Evolutionary conservation across 1,139 yeast genomes (phyloP).

Genomic region (Blastobotrys petasosporus): DNA sequence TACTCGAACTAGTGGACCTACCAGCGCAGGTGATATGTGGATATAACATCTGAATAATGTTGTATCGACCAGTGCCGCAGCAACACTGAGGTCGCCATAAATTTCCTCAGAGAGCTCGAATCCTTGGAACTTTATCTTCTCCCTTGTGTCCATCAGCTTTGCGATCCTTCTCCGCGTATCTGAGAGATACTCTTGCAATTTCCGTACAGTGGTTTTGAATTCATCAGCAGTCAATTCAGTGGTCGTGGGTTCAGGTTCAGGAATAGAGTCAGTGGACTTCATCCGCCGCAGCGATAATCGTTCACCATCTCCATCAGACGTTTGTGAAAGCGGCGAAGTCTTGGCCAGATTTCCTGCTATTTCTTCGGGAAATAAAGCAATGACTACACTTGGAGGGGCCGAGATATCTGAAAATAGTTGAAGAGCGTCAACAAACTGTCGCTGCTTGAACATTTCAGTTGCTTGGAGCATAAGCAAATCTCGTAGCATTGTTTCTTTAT

Average conservation of each 20-base stretch:
- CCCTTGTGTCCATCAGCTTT: constrained; percentile 20
- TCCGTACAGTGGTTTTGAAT: constrained; percentile 41
- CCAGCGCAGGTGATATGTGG: constrained; percentile 58
- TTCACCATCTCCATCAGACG: background rate
- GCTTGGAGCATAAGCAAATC: constrained; percentile 44
- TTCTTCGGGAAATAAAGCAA: constrained; percentile 40
- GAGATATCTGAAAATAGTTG: constrained; percentile 45
- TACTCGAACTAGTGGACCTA: constrained; percentile 77
- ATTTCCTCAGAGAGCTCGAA: constrained; percentile 26
- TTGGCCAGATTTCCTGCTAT: constrained; percentile 24
- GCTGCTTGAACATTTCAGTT: constrained; percentile 31
- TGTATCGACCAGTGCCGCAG: constrained; percentile 64
- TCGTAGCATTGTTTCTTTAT: constrained; percentile 37
- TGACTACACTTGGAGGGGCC: constrained; percentile 52
- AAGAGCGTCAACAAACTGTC: constrained; percentile 38
- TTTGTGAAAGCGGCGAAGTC: background rate
- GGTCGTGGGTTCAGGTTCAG: constrained; percentile 1
- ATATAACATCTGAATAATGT: constrained; percentile 71
- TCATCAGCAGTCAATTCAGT: constrained; percentile 19
- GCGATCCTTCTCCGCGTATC: constrained; percentile 46
- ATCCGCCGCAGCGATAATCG: background rate
- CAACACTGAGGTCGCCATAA: constrained; percentile 32
- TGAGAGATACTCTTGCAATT: constrained; percentile 49
- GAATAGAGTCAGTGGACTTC: background rate
- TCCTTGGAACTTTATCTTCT: constrained; percentile 25